A percentile compares a stretch with the other conserved stretches of the same genome.
phyloP scores from a whole-genome alignment of 1,284 basidiomycete species.

The Vanrija sp. region DNA sequence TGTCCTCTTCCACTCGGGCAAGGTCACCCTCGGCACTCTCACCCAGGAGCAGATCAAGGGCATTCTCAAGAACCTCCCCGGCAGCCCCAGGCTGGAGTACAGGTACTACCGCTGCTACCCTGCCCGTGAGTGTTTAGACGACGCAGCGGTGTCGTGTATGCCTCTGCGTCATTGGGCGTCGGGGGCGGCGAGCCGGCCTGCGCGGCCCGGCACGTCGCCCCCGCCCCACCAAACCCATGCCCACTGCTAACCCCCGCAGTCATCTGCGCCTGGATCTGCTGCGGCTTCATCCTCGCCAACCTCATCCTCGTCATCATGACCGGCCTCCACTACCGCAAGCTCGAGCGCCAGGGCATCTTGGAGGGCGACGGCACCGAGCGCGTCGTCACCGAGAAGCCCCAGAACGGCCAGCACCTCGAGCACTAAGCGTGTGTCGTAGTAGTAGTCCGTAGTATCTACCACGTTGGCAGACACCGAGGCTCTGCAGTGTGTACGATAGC shows the following conservation, averaged over 20 bases:
- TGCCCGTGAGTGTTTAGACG: constrained; percentile 4
- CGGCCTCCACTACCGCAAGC: constrained; percentile 16
- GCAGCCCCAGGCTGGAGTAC: constrained; percentile 9
- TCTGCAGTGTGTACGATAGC: too few relatives aligned
- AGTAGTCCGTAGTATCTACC: too few relatives aligned
- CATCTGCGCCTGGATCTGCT: constrained; percentile 15
- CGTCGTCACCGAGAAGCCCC: background rate
- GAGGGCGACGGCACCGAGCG: background rate
- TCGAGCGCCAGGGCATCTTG: background rate
- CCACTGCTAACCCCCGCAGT: background rate
- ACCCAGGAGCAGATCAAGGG: background rate
- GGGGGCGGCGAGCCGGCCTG: too few relatives aligned
- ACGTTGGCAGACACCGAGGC: too few relatives aligned
- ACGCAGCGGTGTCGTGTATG: background rate
- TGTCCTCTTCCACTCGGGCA: background rate
- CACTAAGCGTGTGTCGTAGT: too few relatives aligned
- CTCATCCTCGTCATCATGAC: constrained; percentile 8
- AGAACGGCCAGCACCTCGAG: background rate
- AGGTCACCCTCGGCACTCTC: background rate
- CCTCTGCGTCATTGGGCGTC: background rate
- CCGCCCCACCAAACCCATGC: too few relatives aligned
- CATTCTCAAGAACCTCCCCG: constrained; percentile 2
- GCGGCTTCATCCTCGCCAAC: constrained; percentile 6
- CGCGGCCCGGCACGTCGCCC: too few relatives aligned
- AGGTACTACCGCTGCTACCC: constrained; percentile 2